Evolutionary conservation across 2,329 filamentous ascomycete genomes (phyloP).

Genomic region (Trichoderma guizhouense): DNA sequence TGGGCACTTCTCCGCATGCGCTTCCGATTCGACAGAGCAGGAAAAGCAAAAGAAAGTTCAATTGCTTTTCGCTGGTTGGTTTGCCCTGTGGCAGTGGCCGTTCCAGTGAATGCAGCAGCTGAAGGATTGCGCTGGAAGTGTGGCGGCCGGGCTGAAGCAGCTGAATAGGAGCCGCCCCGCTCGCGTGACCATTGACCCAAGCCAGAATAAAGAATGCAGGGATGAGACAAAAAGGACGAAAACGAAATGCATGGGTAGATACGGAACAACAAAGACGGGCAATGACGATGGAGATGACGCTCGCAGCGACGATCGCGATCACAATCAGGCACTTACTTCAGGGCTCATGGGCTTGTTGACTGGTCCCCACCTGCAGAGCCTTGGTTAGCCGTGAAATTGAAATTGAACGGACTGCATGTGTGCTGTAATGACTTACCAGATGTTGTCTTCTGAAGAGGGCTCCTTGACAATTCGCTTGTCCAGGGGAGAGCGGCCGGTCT

Average conservation of each 20-base stretch:
- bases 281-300: constrained; percentile 20
- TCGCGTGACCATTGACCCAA: constrained; percentile 17
- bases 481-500: constrained; percentile 93
- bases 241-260: neutral
- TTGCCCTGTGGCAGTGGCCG: neutral
- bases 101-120: neutral
- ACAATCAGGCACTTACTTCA: constrained; percentile 61
- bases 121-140: neutral
- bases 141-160: neutral
- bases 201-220: neutral
- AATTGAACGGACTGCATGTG: neutral
- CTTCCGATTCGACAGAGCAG: constrained; percentile 7
- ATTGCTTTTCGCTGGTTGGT: neutral
- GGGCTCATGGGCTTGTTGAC: constrained; percentile 99
- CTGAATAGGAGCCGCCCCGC: constrained; percentile 13
- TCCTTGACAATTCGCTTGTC: constrained; percentile 99
- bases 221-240: constrained; percentile 16
- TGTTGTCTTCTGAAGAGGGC: constrained; percentile 77
- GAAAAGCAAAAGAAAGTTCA: neutral
- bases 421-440: constrained; percentile 71
- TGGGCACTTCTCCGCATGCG: constrained; percentile 9
- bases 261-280: neutral
- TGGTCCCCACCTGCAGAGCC: constrained; percentile 70
- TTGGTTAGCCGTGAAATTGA: constrained; percentile 1
- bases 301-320: constrained; percentile 9